These are phyloP conservation scores for Favolaschia claudopus DNA, from an alignment of 768 basidiomycete species.

Conservation along the genomic window DNA sequence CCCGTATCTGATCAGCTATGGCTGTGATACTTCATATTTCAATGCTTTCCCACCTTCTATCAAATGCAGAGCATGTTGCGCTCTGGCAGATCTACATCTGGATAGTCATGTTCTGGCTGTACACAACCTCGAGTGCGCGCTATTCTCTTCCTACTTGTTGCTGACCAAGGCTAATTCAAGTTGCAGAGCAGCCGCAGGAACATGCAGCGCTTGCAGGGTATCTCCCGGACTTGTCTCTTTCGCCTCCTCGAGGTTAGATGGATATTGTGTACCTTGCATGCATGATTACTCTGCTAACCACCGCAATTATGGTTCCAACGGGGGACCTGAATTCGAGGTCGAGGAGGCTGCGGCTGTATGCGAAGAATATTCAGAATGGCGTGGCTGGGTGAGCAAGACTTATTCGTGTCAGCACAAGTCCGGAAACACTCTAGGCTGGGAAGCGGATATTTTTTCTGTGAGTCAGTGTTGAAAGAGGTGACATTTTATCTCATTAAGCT, in stretches of 20 bases:
- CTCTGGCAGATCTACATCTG: slow-evolving; percentile 2
- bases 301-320: background rate
- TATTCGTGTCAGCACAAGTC: background rate
- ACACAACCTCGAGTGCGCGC: background rate
- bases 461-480: too few species aligned
- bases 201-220: background rate
- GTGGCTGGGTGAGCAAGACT: background rate
- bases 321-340: background rate
- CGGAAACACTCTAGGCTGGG: background rate
- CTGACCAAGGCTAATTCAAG: background rate
- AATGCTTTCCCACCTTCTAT: background rate
- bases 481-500: too few species aligned
- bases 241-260: background rate
- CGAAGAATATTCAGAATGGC: background rate
- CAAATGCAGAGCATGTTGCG: background rate
- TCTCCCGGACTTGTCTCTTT: background rate
- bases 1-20: background rate
- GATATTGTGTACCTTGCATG: background rate
- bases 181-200: background rate
- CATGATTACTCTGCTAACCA: background rate
- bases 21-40: background rate
- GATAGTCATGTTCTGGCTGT: background rate
- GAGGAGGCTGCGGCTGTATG: background rate
- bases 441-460: background rate
- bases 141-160: background rate